Conservation (phyloP, 345 rosid species). For the Hibiscus syriacus region DNA sequence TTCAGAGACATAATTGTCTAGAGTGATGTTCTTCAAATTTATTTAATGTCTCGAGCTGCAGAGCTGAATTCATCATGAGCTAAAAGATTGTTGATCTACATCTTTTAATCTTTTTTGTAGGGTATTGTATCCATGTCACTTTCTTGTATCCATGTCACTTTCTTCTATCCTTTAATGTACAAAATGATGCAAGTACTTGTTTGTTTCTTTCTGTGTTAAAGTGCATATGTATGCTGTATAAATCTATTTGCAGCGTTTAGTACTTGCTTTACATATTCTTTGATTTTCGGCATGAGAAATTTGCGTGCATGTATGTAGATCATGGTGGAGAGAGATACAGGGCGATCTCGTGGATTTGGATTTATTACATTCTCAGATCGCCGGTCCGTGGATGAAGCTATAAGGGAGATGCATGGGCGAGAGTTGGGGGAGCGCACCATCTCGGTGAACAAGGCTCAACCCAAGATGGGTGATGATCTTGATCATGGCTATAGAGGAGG, state of each 20-base stretch:
- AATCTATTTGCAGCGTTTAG: neutral
- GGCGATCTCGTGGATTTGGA: conserved; percentile 97
- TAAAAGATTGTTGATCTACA: neutral
- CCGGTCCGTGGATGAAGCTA: conserved; percentile 92
- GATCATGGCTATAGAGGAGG: conserved; percentile 80
- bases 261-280: conserved; percentile 16
- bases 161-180: neutral
- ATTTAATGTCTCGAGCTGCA: neutral
- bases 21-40: neutral
- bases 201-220: neutral
- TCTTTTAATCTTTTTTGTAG: neutral
- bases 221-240: neutral
- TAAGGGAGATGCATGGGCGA: conserved; percentile 92
- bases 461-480: conserved; percentile 70
- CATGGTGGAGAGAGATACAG: conserved; percentile 93
- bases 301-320: conserved; percentile 47
- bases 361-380: conserved; percentile 91
- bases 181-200: neutral
- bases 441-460: conserved; percentile 98
- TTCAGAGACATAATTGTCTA: neutral
- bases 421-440: conserved; percentile 83
- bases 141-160: too few species aligned
- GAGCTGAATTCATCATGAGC: neutral
- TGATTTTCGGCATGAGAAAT: conserved; percentile 26
- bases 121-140: neutral